phyloP scores from a whole-genome alignment of 192 early-diverging fungal species.

The Backusella macrospora region DNA sequence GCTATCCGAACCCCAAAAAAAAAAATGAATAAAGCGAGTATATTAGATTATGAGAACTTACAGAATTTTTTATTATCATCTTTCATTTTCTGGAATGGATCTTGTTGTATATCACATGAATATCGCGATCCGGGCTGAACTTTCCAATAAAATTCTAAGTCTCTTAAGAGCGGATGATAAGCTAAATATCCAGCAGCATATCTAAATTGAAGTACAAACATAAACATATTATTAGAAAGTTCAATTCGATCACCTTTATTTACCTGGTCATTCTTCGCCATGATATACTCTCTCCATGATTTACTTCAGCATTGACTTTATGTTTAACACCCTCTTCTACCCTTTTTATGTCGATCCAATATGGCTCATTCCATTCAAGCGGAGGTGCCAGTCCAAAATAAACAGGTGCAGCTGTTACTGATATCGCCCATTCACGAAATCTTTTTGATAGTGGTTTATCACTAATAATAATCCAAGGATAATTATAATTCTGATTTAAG shows the following conservation, averaged over 20 bases:
- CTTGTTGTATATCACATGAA: slow-evolving; percentile 72
- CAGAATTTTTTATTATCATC: slow-evolving; percentile 72
- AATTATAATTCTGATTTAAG: slow-evolving; percentile 74
- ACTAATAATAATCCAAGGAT: slow-evolving; percentile 88
- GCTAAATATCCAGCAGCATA: slow-evolving; percentile 76
- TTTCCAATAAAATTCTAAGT: slow-evolving; percentile 80
- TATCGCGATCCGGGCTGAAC: slow-evolving; percentile 80
- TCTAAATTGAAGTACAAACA: slow-evolving; percentile 20
- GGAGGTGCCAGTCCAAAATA: slow-evolving; percentile 51
- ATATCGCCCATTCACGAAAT: slow-evolving; percentile 60
- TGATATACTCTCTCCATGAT: slow-evolving; percentile 59
- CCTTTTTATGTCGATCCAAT: slow-evolving; percentile 58
- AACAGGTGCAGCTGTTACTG: slow-evolving; percentile 53
- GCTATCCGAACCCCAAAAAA: slow-evolving; percentile 2
- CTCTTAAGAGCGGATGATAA: slow-evolving; percentile 66
- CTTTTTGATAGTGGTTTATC: slow-evolving; percentile 63
- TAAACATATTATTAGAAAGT: not conserved
- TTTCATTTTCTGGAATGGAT: slow-evolving; percentile 79
- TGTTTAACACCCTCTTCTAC: slow-evolving; percentile 48
- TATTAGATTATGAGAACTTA: slow-evolving; percentile 18
- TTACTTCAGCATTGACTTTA: slow-evolving; percentile 50
- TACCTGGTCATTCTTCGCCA: slow-evolving; percentile 48
- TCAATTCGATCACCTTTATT: not conserved
- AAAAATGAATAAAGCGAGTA: not conserved
- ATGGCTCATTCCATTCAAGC: slow-evolving; percentile 66